phyloP scores from a whole-genome alignment of 805 yeast genomes.

The Yamadazyma insecticola region DNA sequence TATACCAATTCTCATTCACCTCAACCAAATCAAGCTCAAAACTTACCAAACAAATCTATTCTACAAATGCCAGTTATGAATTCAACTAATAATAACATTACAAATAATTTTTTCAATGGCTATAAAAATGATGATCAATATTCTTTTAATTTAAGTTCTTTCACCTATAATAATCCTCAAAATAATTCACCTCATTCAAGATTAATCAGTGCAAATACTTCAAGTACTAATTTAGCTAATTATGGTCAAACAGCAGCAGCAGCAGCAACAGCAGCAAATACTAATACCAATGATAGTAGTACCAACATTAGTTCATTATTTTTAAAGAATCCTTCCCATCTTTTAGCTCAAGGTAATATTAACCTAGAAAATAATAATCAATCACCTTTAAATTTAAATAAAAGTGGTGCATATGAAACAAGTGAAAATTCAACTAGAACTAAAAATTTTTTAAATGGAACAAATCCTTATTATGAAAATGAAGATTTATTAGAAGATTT shows the following conservation, averaged over 20 bases:
- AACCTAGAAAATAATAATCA: neutral
- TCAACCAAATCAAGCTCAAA: too few relatives aligned
- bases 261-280: neutral
- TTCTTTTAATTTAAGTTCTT: conserved; percentile 31
- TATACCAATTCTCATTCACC: too few relatives aligned
- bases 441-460: conserved; percentile 27
- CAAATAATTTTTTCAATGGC: conserved; percentile 29
- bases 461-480: conserved; percentile 35
- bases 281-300: conserved; percentile 7
- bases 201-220: too few relatives aligned
- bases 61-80: conserved; percentile 13
- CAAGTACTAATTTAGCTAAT: too few relatives aligned
- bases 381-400: conserved; percentile 7
- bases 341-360: conserved; percentile 7
- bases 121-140: conserved; percentile 22
- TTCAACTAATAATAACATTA: conserved; percentile 26
- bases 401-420: conserved; percentile 5
- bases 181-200: too few relatives aligned
- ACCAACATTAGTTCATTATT: conserved; percentile 11
- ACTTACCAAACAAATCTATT: too few relatives aligned
- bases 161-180: conserved; percentile 23
- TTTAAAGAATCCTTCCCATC: conserved; percentile 10
- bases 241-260: neutral
- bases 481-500: conserved; percentile 32
- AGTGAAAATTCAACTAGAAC: conserved; percentile 9